These are phyloP conservation scores for Zalerion maritima DNA, from an alignment of 495 filamentous ascomycete species.

Conservation along the genomic window DNA sequence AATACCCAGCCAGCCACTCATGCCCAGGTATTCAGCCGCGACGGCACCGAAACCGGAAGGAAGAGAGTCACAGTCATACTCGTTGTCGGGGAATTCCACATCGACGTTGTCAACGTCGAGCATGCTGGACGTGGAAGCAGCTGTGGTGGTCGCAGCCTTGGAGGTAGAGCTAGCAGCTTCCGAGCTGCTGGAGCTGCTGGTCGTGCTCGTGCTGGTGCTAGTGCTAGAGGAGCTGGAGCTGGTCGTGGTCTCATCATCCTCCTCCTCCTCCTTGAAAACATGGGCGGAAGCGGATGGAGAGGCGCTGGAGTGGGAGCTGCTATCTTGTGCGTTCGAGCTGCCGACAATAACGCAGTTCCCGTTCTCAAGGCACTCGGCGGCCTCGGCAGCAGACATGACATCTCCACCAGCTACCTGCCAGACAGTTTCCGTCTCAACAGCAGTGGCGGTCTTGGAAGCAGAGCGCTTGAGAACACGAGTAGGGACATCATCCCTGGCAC, in stretches of 20 bases:
- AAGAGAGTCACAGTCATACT: constrained; percentile 55
- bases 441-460: constrained; percentile 21
- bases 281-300: constrained; percentile 10
- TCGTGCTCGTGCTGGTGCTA: constrained; percentile 14
- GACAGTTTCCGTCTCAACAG: constrained; percentile 39
- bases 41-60: constrained; percentile 76
- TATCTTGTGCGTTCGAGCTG: constrained; percentile 25
- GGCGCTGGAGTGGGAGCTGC: constrained; percentile 28
- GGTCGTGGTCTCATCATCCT: too few species aligned
- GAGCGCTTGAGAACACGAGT: constrained; percentile 29
- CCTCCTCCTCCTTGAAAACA: constrained; percentile 7
- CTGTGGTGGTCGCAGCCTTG: constrained; percentile 8
- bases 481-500: constrained; percentile 19
- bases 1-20: constrained; percentile 71
- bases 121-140: constrained; percentile 7
- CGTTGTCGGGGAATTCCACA: constrained; percentile 61
- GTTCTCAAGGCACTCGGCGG: constrained; percentile 46
- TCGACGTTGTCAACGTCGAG: constrained; percentile 40
- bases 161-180: constrained; percentile 15
- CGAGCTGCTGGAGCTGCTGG: constrained; percentile 4
- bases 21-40: constrained; percentile 46
- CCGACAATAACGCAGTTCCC: constrained; percentile 38
- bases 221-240: constrained; percentile 16
- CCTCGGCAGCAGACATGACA: constrained; percentile 37
- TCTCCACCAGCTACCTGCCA: constrained; percentile 44